Evolutionary conservation across 2,329 filamentous ascomycete species (phyloP).

Genomic region (Coniochaeta sp.): DNA sequence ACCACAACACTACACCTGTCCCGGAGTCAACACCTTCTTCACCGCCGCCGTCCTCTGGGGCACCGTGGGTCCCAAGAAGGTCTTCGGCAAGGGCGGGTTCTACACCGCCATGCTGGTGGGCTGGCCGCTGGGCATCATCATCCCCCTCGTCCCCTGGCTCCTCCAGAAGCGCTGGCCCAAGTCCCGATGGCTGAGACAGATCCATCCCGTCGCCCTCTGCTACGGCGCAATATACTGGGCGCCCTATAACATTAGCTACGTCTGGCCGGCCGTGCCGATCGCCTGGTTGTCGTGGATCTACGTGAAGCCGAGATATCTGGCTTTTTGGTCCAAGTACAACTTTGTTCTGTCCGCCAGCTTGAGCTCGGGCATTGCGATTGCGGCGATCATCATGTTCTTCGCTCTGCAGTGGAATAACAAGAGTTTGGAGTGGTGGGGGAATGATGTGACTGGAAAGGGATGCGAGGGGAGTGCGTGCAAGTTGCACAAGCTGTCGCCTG

Average conservation of each 20-base stretch:
- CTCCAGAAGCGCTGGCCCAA: conserved; percentile 21
- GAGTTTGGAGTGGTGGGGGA: conserved; percentile 43
- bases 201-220: conserved; percentile 41
- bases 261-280: conserved; percentile 38
- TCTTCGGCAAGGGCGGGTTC: conserved; percentile 40
- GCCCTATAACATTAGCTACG: conserved; percentile 43
- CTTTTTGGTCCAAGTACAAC: conserved; percentile 48
- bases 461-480: conserved; percentile 14
- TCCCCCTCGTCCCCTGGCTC: conserved; percentile 35
- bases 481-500: conserved; percentile 9
- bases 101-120: conserved; percentile 41
- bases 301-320: conserved; percentile 34
- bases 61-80: conserved; percentile 41
- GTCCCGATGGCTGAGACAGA: conserved; percentile 31
- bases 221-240: conserved; percentile 39
- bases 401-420: conserved; percentile 36
- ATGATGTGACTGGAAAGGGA: conserved; percentile 19
- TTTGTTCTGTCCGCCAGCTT: conserved; percentile 46
- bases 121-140: conserved; percentile 40
- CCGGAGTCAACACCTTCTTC: conserved; percentile 48
- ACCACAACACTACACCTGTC: conserved; percentile 42
- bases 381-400: conserved; percentile 48
- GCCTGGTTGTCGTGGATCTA: conserved; percentile 42
- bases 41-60: conserved; percentile 50
- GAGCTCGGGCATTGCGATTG: conserved; percentile 41